These are phyloP conservation scores for Xerocomus spinulosus DNA, from an alignment of 768 basidiomycete species.

Conservation along the genomic window DNA sequence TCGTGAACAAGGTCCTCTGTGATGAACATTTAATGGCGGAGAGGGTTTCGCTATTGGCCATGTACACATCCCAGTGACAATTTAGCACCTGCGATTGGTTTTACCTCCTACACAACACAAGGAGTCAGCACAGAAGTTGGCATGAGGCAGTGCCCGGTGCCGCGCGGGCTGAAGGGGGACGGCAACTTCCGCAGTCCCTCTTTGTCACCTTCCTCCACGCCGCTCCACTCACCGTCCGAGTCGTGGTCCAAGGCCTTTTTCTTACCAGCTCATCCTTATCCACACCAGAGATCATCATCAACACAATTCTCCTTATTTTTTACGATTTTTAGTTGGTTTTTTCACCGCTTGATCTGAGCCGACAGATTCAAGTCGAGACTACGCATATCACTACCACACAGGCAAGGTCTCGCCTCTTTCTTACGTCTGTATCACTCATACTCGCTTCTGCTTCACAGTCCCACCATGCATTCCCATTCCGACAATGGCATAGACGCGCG, in stretches of 20 bases:
- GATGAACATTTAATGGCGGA: too few species aligned
- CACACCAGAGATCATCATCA: constrained; percentile 8
- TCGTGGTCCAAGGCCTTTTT: constrained; percentile 4
- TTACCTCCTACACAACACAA: too few species aligned
- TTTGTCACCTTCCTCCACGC: constrained; percentile 29
- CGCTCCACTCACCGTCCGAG: constrained; percentile 13
- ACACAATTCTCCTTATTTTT: constrained; percentile 7
- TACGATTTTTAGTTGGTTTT: constrained; percentile 20
- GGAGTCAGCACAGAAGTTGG: too few species aligned
- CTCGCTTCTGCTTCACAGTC: constrained; percentile 8
- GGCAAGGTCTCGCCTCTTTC: constrained; percentile 31
- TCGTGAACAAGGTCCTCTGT: too few species aligned
- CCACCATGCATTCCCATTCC: constrained; percentile 44
- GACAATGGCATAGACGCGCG: constrained; percentile 28
- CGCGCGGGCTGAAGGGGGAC: constrained; percentile 19
- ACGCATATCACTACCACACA: constrained; percentile 30
- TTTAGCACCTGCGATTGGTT: too few species aligned
- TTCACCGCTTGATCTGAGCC: constrained; percentile 20
- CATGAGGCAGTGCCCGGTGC: constrained; percentile 24
- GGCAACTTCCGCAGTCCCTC: constrained; percentile 27
- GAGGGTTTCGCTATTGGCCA: too few species aligned
- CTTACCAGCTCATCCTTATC: constrained; percentile 13
- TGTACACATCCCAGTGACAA: too few species aligned
- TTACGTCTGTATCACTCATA: constrained; percentile 23
- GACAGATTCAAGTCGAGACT: constrained; percentile 19